These are phyloP conservation scores for Durusdinium trenchii DNA, from an alignment of 73 alveolate species.

Conservation along the genomic window DNA sequence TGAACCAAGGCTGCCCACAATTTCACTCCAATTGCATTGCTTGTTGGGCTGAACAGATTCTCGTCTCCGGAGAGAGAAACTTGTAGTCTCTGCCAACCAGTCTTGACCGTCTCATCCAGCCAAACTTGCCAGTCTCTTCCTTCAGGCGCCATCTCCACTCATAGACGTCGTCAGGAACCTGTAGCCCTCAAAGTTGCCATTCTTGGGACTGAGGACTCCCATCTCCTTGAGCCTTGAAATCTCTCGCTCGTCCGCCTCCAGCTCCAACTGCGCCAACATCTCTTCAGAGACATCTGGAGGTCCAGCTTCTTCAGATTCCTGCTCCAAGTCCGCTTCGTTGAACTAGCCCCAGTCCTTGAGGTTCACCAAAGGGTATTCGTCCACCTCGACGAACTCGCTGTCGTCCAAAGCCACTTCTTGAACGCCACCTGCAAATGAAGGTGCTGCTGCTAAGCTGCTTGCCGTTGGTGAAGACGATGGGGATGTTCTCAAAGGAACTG, in stretches of 20 bases:
- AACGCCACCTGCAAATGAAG: neutral
- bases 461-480: neutral
- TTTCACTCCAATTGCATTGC: neutral
- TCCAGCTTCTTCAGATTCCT: neutral
- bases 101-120: neutral
- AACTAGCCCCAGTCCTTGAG: neutral
- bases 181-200: neutral
- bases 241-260: neutral
- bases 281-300: neutral
- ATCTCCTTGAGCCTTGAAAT: neutral
- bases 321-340: neutral
- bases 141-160: neutral
- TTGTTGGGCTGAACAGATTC: neutral
- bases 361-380: neutral
- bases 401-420: neutral
- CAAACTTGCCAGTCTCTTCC: neutral
- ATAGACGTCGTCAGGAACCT: neutral
- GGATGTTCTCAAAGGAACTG: neutral
- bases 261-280: neutral
- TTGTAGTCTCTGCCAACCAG: neutral
- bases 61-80: neutral
- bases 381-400: neutral
- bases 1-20: neutral
- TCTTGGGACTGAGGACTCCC: neutral
- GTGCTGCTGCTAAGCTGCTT: neutral